Evolutionary conservation across 2,329 filamentous ascomycete species (phyloP).

Genomic region (Botrytis hyacinthi): DNA sequence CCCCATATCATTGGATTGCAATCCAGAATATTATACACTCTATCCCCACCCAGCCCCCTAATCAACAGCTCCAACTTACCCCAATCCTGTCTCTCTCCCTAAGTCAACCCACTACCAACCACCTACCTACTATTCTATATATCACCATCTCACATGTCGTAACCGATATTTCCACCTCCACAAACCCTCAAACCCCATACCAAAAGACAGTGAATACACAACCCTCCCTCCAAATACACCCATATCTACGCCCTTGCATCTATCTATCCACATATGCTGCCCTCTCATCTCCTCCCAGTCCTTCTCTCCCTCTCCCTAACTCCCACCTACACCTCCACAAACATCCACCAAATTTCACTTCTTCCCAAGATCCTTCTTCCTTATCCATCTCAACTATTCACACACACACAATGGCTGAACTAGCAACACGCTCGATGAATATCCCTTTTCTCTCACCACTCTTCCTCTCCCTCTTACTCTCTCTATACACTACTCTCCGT

Average conservation of each 20-base stretch:
- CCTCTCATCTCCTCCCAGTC: accelerated
- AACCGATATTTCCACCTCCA: neutral
- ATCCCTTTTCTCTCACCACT: too few species aligned
- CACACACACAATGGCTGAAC: neutral
- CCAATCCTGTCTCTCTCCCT: neutral
- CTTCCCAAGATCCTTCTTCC: neutral
- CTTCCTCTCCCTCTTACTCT: too few species aligned
- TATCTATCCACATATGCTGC: too few species aligned
- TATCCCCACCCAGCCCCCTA: too few species aligned
- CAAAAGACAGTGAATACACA: neutral
- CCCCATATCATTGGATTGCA: too few species aligned
- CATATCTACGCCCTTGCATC: neutral
- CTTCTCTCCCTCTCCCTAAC: too few species aligned
- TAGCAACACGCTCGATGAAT: neutral
- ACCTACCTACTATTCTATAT: neutral
- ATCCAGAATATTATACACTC: too few species aligned
- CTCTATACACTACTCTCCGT: too few species aligned
- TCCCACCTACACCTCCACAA: too few species aligned
- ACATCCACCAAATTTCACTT: too few species aligned
- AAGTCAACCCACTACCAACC: neutral
- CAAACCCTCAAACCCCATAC: neutral
- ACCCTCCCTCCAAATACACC: too few species aligned
- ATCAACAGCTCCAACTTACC: neutral
- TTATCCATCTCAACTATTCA: accelerated
- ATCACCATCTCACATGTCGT: neutral